Percentiles rank a stretch among this genome's conserved stretches.
Conservation (phyloP, 768 basidiomycete genomes). For the Suillus alpinus region DNA sequence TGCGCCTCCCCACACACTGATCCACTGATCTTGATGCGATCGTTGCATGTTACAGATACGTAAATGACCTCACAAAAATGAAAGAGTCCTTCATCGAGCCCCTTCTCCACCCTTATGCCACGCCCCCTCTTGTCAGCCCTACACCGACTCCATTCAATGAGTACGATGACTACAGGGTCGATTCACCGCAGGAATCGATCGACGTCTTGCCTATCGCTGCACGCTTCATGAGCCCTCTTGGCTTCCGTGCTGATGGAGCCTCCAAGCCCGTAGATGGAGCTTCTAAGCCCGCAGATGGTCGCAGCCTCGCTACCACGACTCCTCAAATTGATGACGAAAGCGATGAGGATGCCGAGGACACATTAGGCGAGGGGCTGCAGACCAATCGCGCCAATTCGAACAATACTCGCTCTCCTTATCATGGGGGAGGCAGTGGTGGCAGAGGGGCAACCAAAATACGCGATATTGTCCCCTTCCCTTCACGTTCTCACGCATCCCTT, state of each 20-base stretch:
- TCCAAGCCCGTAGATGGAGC: constrained; percentile 23
- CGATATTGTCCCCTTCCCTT: constrained; percentile 69
- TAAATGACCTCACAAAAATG: constrained; percentile 85
- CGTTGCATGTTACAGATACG: constrained; percentile 60
- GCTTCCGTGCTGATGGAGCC: constrained; percentile 47
- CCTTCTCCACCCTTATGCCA: constrained; percentile 77
- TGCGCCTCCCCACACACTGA: constrained; percentile 3
- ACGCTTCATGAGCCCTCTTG: constrained; percentile 77
- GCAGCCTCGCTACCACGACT: constrained; percentile 44
- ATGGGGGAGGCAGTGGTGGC: constrained; percentile 42
- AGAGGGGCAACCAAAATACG: constrained; percentile 37
- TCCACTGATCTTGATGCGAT: constrained; percentile 1
- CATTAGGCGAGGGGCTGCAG: constrained; percentile 39
- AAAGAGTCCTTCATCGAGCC: constrained; percentile 92
- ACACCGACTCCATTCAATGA: constrained; percentile 56
- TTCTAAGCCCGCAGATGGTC: constrained; percentile 39
- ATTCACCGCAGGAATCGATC: constrained; percentile 66
- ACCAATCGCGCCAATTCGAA: constrained; percentile 33
- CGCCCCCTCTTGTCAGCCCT: constrained; percentile 41
- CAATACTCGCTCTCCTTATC: constrained; percentile 80
- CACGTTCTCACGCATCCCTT: constrained; percentile 76
- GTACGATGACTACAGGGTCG: constrained; percentile 68
- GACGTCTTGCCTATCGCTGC: constrained; percentile 89
- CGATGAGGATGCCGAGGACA: constrained; percentile 54
- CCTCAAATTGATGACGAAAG: constrained; percentile 75